Evolutionary conservation across 192 early-diverging fungal species (phyloP).

Genomic region (Haplosporangium gracile): DNA sequence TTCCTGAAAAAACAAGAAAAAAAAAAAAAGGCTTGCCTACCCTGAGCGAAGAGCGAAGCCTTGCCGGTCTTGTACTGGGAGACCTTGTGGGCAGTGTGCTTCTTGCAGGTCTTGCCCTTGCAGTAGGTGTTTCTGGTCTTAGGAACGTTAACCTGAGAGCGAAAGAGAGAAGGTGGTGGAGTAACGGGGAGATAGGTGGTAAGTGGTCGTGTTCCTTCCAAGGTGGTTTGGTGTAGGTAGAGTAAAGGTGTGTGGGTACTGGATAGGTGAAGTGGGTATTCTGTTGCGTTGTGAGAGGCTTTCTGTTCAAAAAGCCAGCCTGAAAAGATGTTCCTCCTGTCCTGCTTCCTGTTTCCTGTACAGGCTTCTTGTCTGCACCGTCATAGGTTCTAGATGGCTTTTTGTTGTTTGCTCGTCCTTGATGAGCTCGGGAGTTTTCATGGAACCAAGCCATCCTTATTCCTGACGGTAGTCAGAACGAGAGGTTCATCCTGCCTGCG

Average conservation of each 20-base stretch:
- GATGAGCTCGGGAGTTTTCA: no score
- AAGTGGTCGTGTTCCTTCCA: background rate
- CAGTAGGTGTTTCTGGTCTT: conserved; percentile 99
- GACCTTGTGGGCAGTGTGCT: conserved; percentile 99
- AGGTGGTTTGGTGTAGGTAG: background rate
- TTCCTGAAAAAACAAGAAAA: background rate
- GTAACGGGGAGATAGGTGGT: background rate
- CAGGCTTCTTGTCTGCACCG: background rate
- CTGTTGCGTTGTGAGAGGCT: background rate
- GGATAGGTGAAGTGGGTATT: background rate
- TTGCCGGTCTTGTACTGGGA: conserved; percentile 99
- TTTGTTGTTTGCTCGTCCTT: background rate
- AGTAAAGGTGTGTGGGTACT: background rate
- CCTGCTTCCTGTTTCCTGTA: background rate
- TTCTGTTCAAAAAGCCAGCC: background rate
- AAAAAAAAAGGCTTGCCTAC: conserved; percentile 64
- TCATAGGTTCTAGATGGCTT: conserved; percentile 5
- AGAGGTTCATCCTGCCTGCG: background rate
- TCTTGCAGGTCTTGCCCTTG: conserved; percentile 96
- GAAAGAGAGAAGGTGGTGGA: background rate
- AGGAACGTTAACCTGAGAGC: conserved; percentile 94
- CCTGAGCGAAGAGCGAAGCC: conserved; percentile 99
- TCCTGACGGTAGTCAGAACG: background rate
- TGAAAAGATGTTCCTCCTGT: background rate
- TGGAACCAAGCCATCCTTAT: background rate